These are phyloP conservation scores for Conidiobolus incongruus DNA, from an alignment of 371 early-diverging fungal genomes.

Conservation along the genomic window DNA sequence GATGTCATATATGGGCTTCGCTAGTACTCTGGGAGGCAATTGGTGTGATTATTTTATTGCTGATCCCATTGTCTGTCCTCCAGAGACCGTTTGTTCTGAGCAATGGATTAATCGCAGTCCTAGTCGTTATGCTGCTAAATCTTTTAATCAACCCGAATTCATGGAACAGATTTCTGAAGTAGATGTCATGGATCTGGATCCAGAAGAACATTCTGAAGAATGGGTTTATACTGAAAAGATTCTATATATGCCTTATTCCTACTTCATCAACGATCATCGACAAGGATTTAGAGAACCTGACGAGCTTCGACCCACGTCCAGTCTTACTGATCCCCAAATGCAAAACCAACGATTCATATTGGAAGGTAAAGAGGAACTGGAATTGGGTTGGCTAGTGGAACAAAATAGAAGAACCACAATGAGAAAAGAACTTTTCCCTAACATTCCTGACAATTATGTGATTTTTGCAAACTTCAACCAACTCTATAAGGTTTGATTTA, in stretches of 20 bases:
- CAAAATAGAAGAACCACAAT: slow-evolving; percentile 62
- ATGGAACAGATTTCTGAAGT: neutral
- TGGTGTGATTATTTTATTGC: slow-evolving; percentile 86
- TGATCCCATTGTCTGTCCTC: slow-evolving; percentile 73
- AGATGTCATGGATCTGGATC: slow-evolving; percentile 44
- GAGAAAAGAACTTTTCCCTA: slow-evolving; percentile 71
- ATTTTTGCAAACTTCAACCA: slow-evolving; percentile 92
- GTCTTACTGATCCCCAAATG: slow-evolving; percentile 12
- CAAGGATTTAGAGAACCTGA: slow-evolving; percentile 78
- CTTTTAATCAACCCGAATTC: neutral
- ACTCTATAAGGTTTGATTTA: slow-evolving; percentile 70
- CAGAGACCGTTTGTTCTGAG: slow-evolving; percentile 52
- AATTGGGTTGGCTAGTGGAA: slow-evolving; percentile 45
- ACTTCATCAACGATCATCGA: slow-evolving; percentile 81
- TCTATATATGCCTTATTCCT: slow-evolving; percentile 82
- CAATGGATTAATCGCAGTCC: slow-evolving; percentile 13
- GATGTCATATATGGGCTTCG: slow-evolving; percentile 82
- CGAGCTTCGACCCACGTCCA: slow-evolving; percentile 9
- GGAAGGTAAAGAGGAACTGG: slow-evolving; percentile 8
- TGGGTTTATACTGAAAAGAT: slow-evolving; percentile 74
- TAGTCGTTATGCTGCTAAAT: neutral
- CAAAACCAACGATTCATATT: slow-evolving; percentile 6
- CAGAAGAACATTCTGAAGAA: slow-evolving; percentile 22
- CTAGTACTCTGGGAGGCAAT: slow-evolving; percentile 69
- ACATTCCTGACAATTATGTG: slow-evolving; percentile 49